Conservation (phyloP, 2,329 filamentous ascomycete species). For the Pleomassaria siparia region DNA sequence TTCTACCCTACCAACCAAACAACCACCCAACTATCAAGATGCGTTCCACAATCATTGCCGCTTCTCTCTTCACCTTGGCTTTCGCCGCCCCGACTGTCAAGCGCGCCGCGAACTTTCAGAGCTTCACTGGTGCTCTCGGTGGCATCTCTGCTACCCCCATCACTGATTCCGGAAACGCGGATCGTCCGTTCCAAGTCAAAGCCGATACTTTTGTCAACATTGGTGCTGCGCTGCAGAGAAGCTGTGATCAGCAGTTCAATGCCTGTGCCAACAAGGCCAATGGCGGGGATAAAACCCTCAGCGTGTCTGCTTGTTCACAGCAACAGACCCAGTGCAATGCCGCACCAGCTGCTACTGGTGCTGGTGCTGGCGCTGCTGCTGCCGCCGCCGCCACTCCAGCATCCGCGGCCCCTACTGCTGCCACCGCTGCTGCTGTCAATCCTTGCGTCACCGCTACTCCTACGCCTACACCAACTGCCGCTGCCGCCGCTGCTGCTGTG, state of each 20-base stretch:
- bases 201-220: slow-evolving; percentile 19
- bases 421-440: neutral
- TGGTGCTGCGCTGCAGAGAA: slow-evolving; percentile 15
- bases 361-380: no score
- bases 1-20: slow-evolving; percentile 47
- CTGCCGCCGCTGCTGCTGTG: neutral
- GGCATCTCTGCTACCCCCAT: slow-evolving; percentile 27
- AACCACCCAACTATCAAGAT: slow-evolving; percentile 16
- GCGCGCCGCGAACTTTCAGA: slow-evolving; percentile 24
- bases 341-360: no score
- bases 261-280: slow-evolving; percentile 19
- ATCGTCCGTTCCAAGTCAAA: slow-evolving; percentile 16
- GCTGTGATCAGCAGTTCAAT: slow-evolving; percentile 21
- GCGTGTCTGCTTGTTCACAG: slow-evolving; percentile 16
- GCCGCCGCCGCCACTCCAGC: neutral
- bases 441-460: neutral
- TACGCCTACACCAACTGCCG: neutral
- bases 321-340: slow-evolving; percentile 17
- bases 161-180: slow-evolving; percentile 14
- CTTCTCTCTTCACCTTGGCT: slow-evolving; percentile 19
- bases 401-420: neutral
- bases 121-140: slow-evolving; percentile 26
- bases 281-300: slow-evolving; percentile 21
- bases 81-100: slow-evolving; percentile 13
- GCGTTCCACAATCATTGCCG: slow-evolving; percentile 22